Evolutionary conservation across 176 grass and related monocot species (phyloP), one percentile per base, ranked within the genome.

Genomic region (Phoenix dactylifera): DNA sequence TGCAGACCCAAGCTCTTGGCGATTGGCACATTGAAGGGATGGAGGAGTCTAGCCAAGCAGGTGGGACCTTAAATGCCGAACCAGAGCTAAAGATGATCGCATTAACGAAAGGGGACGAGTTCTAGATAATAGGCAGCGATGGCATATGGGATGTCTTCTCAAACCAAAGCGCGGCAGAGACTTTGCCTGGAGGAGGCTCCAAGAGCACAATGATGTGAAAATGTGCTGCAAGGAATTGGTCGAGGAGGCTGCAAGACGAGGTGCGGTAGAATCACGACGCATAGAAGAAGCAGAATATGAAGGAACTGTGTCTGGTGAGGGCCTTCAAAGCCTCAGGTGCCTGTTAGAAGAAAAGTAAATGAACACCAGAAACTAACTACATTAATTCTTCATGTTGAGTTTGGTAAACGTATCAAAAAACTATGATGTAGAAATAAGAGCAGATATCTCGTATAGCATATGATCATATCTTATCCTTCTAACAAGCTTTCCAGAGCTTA

Each of bases 111-210:
- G 20, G 20, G 20, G 20, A 20, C 0, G 87, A 97, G 66, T 97
- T 97, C 81, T 71, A 92, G 66, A 72, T 92, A 55, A 91, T 91
- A 6, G 84, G 74, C 59, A 80, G 93, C 16, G 87, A 97, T n/a
- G 87, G 93, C 50, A 67, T 97, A 52, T 97, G 93, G 0, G 93
- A 97, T 12, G 86, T 49, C 75, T 91, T 92, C 84, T 85, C 87
- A 1, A 97, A 70, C 72, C 87, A 92, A 66, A 97, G 91, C 17
- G 88, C 81, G 0, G 87, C 91, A 66, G 87, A 92, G 22, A 20
- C 20, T 88, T 97, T 1, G 73, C 72, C 0, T 67, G 84, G 26
- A 52, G 60, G 20, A 68, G 26, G 73, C 77, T 97, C 25, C 93
- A 86, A 63, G 76, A 92, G 6, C 93, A 97, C 85, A 97, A 92